Conservation (phyloP, 495 filamentous ascomycete species). For the Ramalina intermedia region DNA sequence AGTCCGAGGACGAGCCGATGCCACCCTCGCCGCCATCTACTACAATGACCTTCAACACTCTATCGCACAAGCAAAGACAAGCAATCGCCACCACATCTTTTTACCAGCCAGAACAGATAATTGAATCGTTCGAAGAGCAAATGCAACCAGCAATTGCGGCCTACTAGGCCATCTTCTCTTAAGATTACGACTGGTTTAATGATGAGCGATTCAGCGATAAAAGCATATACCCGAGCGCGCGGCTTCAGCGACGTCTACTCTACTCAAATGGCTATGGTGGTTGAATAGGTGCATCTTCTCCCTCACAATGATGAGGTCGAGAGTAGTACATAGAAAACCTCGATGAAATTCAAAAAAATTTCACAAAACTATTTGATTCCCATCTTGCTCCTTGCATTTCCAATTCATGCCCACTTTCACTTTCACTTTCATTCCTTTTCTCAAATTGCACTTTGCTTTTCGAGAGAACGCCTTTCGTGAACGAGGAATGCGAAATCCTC, state of each 20-base stretch:
- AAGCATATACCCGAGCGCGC: slow-evolving; percentile 23
- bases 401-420: background rate
- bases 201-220: slow-evolving; percentile 25
- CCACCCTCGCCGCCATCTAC: slow-evolving; percentile 68
- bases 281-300: background rate
- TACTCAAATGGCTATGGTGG: background rate
- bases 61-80: slow-evolving; percentile 52
- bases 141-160: slow-evolving; percentile 31
- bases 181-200: slow-evolving; percentile 23
- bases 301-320: slow-evolving; percentile 1
- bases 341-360: slow-evolving; percentile 13
- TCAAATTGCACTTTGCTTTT: background rate
- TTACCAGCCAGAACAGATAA: slow-evolving; percentile 24
- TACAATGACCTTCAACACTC: slow-evolving; percentile 45
- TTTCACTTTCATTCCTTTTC: background rate
- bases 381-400: background rate
- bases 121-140: slow-evolving; percentile 39
- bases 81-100: slow-evolving; percentile 35
- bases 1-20: slow-evolving; percentile 62
- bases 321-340: background rate
- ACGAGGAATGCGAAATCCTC: no score
- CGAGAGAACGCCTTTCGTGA: background rate
- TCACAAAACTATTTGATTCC: slow-evolving; percentile 10
- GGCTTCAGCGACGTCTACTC: background rate
- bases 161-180: slow-evolving; percentile 22